Conservation (phyloP, 305 asterid genomes). For the Fraxinus greggii region DNA sequence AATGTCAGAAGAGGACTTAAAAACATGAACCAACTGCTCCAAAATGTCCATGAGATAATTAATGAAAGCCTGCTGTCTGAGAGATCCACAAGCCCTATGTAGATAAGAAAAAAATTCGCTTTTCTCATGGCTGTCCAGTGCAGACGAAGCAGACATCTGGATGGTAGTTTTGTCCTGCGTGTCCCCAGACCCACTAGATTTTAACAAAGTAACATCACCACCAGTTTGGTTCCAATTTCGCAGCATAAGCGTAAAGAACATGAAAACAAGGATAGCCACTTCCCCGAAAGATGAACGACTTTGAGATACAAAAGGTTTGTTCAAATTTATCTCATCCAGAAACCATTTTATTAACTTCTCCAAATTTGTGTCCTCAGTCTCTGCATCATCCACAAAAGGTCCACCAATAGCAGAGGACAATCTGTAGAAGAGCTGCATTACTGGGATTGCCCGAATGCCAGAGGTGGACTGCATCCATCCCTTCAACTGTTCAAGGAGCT, state of each 20-base stretch:
- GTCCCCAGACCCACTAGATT: conserved; percentile 62
- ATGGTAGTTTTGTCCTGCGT: conserved; percentile 57
- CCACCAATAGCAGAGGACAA: conserved; percentile 95
- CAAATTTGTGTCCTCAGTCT: conserved; percentile 73
- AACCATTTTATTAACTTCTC: conserved; percentile 92
- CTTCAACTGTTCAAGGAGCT: conserved; percentile 91
- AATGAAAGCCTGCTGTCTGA: conserved; percentile 82
- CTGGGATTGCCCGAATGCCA: conserved; percentile 88
- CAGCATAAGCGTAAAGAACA: conserved; percentile 96
- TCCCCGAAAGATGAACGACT: conserved; percentile 87
- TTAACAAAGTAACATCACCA: conserved; percentile 60
- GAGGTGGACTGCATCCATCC: conserved; percentile 95
- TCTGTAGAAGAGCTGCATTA: conserved; percentile 94
- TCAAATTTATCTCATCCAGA: conserved; percentile 72
- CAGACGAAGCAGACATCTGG: conserved; percentile 56
- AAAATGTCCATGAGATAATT: conserved; percentile 95
- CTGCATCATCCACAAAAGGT: conserved; percentile 73
- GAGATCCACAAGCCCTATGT: conserved; percentile 70
- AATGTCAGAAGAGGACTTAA: conserved; percentile 69
- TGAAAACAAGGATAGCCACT: conserved; percentile 76
- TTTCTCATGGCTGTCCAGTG: conserved; percentile 64
- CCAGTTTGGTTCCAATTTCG: conserved; percentile 99
- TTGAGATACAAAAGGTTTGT: conserved; percentile 63
- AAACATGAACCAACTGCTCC: conserved; percentile 83
- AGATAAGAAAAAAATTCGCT: conserved; percentile 63